Evolutionary conservation across 352 stramenopile genomes (phyloP).

Genomic region (Phytophthora ohioensis): DNA sequence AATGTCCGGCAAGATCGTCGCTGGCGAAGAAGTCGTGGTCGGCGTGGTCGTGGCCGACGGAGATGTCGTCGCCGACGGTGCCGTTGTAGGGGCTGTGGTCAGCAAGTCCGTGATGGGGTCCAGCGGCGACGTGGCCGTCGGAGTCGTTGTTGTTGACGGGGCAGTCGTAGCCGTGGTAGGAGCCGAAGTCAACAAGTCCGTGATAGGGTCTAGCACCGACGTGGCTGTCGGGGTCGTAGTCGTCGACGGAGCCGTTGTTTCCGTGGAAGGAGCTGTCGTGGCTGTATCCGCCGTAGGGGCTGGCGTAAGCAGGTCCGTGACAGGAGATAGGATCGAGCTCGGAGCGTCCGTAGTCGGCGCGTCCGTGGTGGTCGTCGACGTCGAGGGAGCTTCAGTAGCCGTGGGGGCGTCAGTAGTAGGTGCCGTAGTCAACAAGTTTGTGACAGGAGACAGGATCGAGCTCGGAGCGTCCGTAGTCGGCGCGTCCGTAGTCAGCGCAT

Average conservation of each 20-base stretch:
- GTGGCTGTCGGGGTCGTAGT: neutral
- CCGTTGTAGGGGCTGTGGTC: slow-evolving; percentile 11
- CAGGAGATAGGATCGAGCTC: slow-evolving; percentile 2
- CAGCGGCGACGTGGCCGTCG: slow-evolving; percentile 11
- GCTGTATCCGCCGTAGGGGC: slow-evolving; percentile 11
- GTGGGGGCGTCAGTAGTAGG: neutral
- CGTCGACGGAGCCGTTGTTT: slow-evolving; percentile 1
- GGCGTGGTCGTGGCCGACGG: slow-evolving; percentile 26
- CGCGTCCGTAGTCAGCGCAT: neutral
- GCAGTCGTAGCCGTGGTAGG: slow-evolving; percentile 18
- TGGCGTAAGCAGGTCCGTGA: slow-evolving; percentile 17
- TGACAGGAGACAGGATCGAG: slow-evolving; percentile 12
- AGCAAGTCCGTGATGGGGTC: slow-evolving; percentile 21
- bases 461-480: neutral
- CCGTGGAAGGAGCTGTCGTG: slow-evolving; percentile 23
- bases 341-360: neutral
- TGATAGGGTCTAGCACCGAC: slow-evolving; percentile 9
- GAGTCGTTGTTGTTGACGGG: slow-evolving; percentile 23
- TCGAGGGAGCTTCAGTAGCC: slow-evolving; percentile 1
- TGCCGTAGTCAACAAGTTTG: slow-evolving; percentile 5
- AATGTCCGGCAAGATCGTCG: slow-evolving; percentile 5
- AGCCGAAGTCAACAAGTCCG: slow-evolving; percentile 14
- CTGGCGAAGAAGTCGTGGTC: slow-evolving; percentile 7
- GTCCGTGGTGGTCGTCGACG: neutral
- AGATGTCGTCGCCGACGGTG: slow-evolving; percentile 1